These are phyloP conservation scores for Ampelomyces quisqualis DNA, from an alignment of 2,329 filamentous ascomycete genomes.

Conservation along the genomic window DNA sequence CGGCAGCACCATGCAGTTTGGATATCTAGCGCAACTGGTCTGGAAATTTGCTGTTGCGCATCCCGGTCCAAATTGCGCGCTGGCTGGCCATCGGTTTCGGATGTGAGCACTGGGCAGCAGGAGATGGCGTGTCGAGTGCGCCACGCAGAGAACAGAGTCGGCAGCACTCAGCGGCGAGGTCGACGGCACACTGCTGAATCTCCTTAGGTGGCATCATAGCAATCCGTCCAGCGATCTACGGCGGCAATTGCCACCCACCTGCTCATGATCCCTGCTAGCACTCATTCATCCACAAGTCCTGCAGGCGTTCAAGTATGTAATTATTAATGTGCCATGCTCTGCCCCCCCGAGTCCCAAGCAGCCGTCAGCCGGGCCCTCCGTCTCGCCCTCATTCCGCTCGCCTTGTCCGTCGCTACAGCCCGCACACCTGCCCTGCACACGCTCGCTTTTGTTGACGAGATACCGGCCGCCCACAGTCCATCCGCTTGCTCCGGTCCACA, in stretches of 20 bases:
- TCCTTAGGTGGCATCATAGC: too few relatives aligned
- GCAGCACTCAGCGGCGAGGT: too few relatives aligned
- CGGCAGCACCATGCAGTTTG: conserved; percentile 1
- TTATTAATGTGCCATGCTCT: conserved; percentile 11
- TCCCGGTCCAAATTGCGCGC: too few relatives aligned
- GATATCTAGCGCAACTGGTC: conserved; percentile 3
- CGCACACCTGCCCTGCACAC: conserved; percentile 8
- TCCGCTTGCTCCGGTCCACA: conserved; percentile 15
- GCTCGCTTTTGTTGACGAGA: conserved; percentile 8
- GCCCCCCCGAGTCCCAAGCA: conserved; percentile 14
- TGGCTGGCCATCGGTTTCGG: too few relatives aligned
- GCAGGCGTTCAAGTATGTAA: conserved; percentile 19
- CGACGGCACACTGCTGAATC: too few relatives aligned
- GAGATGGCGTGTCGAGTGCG: conserved; percentile 18
- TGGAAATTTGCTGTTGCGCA: conserved; percentile 2
- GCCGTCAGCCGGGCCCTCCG: conserved; percentile 12
- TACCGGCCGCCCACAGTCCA: conserved; percentile 3
- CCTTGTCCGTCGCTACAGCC: conserved; percentile 20
- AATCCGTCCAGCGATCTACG: conserved; percentile 25
- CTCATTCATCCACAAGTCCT: conserved; percentile 16
- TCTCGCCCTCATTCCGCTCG: conserved; percentile 15
- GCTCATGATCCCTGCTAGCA: conserved; percentile 30
- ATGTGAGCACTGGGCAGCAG: conserved; percentile 13
- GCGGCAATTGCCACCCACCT: conserved; percentile 25
- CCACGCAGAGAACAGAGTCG: background rate